phyloP scores from a whole-genome alignment of 305 asterid genomes.

The Solanum hybrid region DNA sequence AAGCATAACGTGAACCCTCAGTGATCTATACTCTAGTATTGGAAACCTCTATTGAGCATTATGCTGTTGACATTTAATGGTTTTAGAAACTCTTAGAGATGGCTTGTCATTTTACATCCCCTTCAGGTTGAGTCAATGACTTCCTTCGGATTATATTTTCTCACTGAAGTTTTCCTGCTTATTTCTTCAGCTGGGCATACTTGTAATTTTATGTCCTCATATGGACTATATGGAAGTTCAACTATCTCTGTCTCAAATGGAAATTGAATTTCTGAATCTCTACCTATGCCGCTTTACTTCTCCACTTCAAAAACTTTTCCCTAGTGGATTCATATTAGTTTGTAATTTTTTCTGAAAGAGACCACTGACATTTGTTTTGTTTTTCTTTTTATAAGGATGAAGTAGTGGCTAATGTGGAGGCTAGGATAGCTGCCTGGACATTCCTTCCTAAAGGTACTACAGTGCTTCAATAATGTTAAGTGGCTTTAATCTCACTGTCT shows the following conservation, averaged over 20 bases:
- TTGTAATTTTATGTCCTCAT: background rate
- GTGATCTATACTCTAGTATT: background rate
- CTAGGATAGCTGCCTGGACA: conserved; percentile 81
- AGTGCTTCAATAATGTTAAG: background rate
- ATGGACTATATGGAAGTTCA: background rate
- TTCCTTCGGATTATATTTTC: background rate
- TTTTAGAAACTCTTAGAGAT: background rate
- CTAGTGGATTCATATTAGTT: background rate
- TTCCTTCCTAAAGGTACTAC: conserved; percentile 75
- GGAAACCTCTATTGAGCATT: background rate
- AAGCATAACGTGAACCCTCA: background rate
- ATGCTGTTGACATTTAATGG: background rate
- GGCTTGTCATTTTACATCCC: background rate
- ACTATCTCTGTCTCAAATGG: background rate
- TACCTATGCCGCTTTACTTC: background rate
- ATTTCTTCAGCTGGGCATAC: background rate
- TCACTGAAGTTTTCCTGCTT: background rate
- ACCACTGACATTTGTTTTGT: background rate
- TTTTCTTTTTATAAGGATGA: conserved; percentile 43
- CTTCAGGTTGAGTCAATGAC: background rate
- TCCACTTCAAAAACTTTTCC: background rate
- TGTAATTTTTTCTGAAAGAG: background rate
- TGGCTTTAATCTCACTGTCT: background rate
- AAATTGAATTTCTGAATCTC: background rate
- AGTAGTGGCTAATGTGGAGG: conserved; percentile 50